Evolutionary conservation across 2,329 filamentous ascomycete genomes (phyloP), one percentile per base, ranked within the genome.

Genomic region (Metarhizium humberi): DNA sequence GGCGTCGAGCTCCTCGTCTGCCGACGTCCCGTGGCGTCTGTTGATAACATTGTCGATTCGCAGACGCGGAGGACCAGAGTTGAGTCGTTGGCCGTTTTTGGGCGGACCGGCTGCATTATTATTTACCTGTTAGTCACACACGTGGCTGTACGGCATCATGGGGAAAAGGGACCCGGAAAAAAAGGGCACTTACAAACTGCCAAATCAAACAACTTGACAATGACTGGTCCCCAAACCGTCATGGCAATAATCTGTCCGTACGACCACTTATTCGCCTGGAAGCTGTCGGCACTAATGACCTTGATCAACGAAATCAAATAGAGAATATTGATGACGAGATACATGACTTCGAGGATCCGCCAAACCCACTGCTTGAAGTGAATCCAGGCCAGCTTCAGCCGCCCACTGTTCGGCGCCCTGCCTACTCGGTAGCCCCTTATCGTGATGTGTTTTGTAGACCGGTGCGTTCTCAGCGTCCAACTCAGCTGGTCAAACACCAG

Each of bases 21-120:
- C 55, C 8, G 51, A 57, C 25, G 57, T 51, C 47, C 55, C 61
- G 16, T 64, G 55, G 40, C 70, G 63, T 47, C 62, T 62, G 54
- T 72, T 72, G 59, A 72, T 70, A 46, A 71, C 61, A 52, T 72
- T 72, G 62, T 72, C 70, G 54, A 72, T 72, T 4, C 70, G 67
- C 14, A 72, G 60, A 14, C 70, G 67, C 2, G 70, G 70, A 16
- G 70, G 70, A 0, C 70, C 70, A 1, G 70, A 70, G 46, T 70
- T 70, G 18, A 71, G 62, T 20, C 60, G 62, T 45, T 64, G 62
- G 25, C 69, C 69, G 38, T 72, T 72, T 58, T 70, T 70, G 10
- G 67, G 70, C 14, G 70, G 70, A 3, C 70, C 70, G 52, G 70
- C 69, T 71, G 52, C 46, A 10, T 18, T 11, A 13, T 20, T 30